Evolutionary conservation across 345 rosid genomes (phyloP), one percentile per base, ranked within the genome.

Genomic region (Chamaenerion angustifolium): DNA sequence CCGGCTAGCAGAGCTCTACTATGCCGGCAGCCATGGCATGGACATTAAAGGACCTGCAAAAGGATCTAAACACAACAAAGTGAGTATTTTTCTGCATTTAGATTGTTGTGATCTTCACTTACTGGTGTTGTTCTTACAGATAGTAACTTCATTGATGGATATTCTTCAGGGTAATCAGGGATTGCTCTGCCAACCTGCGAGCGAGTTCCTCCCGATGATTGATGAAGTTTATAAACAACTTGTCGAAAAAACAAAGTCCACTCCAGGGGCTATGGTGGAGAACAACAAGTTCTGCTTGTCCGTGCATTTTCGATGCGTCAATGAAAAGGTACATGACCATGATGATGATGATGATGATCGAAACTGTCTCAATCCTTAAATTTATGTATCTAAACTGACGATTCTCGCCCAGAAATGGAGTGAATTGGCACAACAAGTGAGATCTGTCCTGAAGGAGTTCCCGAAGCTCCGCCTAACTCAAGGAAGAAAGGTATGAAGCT

Each of bases 1-100:
- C 7, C 70, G 77, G 68, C 58, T 93, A 51, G 72, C 72, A 1
- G 99, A 63, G 57, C 81, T 93, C 44, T 85, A 88, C 56, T 93
- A 93, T 51, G 99, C 99, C 0, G 96, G 94, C 14, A 93, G 99
- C 66, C 99, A 93, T 59, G 99, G 99, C n/a, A 93, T 93, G 96
- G 99, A 93, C 76, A 93, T 92, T 48, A 82, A 73, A 68, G 90
- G 86, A 12, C 98, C 98, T 53, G 66, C 82, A 5, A 74, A 65
- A 54, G 72, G 59, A 25, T 40, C 52, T 56, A 65, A 45, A 56
- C 61, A 74, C 72, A 59, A 63, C 48, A 75, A 74, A 72, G 86
- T 79, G 56, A 52, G 66, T 8, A 10, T 35, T 5, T 31, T 31
- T 31, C 37, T 31, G 37, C 10, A 31, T 31, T 31, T 21, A n/a